Evolutionary conservation across 2,329 filamentous ascomycete genomes (phyloP), one percentile per base, ranked within the genome.

Genomic region (Colletotrichum agaves): DNA sequence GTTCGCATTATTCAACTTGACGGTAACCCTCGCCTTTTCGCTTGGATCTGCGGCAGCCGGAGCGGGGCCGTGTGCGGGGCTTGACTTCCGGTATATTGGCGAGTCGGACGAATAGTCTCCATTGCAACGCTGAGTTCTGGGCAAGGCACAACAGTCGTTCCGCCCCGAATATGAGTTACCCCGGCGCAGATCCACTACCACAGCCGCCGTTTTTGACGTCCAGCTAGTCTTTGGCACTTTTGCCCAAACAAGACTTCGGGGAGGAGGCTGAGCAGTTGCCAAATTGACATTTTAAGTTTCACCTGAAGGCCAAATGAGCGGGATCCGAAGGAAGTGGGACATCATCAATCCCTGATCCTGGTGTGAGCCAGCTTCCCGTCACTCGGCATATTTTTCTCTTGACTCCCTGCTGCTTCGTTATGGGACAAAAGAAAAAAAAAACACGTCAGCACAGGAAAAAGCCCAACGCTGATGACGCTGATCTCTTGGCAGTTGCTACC

Each of bases 81-180:
- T 50, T 35, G 19, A 11, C n/a, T 43, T 27, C 57, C 47, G 47
- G 41, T 39, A 33, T 46, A 33, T 13, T 37, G 31, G 53, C 43
- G 55, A 55, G 47, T 59, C 46, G 64, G 52, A 31, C 7, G n/a
- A 59, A 63, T 21, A 52, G 12, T 27, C 21, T 37, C 46, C 33
- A 41, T 5, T 59, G 47, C 47, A 67, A 59, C 39, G 39, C 47
- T 47, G 31, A 17, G 15, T n/a, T 52, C 61, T 64, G 39, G 61
- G 53, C 47, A 50, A 53, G 64, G 61, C 19, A 35, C 47, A 67
- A 67, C 46, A 47, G 23, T 67, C 64, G 39, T 47, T 35, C 64
- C 64, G 64, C 53, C 8, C n/a, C 53, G 53, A 53, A 53, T 35
- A 23, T 47, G 44, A 67, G 52, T 67, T 64, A 55, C 47, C 49